These are phyloP conservation scores for Cercospora zeina DNA, from an alignment of 2,329 filamentous ascomycete genomes.

Conservation along the genomic window DNA sequence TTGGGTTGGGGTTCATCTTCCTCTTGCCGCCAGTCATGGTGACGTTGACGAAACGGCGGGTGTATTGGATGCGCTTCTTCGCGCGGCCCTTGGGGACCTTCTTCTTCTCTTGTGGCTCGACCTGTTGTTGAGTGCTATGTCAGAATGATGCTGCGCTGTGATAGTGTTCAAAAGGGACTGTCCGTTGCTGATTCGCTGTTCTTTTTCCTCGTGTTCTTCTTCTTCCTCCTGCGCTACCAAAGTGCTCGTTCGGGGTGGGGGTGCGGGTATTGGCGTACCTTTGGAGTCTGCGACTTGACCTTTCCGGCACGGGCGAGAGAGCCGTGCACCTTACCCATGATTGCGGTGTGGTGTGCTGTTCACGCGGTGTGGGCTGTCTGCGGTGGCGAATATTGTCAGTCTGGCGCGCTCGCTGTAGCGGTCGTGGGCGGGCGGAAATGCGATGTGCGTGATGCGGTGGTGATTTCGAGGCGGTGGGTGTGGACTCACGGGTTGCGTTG, in stretches of 20 bases:
- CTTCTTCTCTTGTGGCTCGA: slow-evolving; percentile 90
- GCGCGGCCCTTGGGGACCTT: slow-evolving; percentile 97
- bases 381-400: slow-evolving; percentile 29
- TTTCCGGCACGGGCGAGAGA: slow-evolving; percentile 95
- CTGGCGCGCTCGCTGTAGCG: slow-evolving; percentile 10
- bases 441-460: neutral
- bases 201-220: neutral
- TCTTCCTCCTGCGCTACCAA: neutral
- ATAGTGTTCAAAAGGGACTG: slow-evolving; percentile 1
- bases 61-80: slow-evolving; percentile 96
- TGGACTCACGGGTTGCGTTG: slow-evolving; percentile 27
- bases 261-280: slow-evolving; percentile 60
- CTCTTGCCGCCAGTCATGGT: slow-evolving; percentile 97
- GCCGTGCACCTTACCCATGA: slow-evolving; percentile 91
- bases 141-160: slow-evolving; percentile 12
- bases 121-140: slow-evolving; percentile 52
- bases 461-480: slow-evolving; percentile 12
- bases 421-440: slow-evolving; percentile 5
- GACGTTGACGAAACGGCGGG: slow-evolving; percentile 97
- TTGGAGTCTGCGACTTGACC: slow-evolving; percentile 95
- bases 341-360: slow-evolving; percentile 49
- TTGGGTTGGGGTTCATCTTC: slow-evolving; percentile 94
- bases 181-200: neutral
- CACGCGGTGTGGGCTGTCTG: slow-evolving; percentile 26
- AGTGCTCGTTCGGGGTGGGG: neutral